phyloP scores from a whole-genome alignment of 805 yeast species.

The Ogataea glucozyma region DNA sequence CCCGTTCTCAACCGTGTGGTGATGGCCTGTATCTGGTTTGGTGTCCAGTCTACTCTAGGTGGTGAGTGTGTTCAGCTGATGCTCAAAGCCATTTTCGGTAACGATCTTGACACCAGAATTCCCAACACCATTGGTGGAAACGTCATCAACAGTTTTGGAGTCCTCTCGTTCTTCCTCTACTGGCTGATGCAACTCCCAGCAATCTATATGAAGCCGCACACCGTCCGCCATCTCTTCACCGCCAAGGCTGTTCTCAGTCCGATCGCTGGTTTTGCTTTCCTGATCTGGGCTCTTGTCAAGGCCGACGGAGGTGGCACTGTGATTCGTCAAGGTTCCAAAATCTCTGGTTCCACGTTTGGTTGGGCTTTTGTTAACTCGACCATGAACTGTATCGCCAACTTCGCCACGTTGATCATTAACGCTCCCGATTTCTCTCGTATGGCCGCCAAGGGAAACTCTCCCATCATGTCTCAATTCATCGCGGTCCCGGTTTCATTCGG shows the following conservation, averaged over 20 bases:
- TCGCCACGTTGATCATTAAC: slow-evolving; percentile 84
- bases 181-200: slow-evolving; percentile 82
- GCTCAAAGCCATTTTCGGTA: slow-evolving; percentile 75
- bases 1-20: slow-evolving; percentile 86
- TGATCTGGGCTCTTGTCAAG: slow-evolving; percentile 80
- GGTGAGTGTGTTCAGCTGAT: slow-evolving; percentile 79
- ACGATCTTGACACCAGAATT: slow-evolving; percentile 58
- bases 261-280: slow-evolving; percentile 77
- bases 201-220: slow-evolving; percentile 79
- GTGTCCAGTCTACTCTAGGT: slow-evolving; percentile 83
- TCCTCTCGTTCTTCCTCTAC: slow-evolving; percentile 75
- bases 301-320: slow-evolving; percentile 80
- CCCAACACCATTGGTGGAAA: slow-evolving; percentile 57
- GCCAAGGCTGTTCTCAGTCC: slow-evolving; percentile 79
- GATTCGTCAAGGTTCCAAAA: slow-evolving; percentile 51
- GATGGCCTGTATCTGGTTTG: slow-evolving; percentile 78
- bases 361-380: slow-evolving; percentile 83
- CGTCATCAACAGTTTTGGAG: slow-evolving; percentile 64
- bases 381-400: slow-evolving; percentile 82
- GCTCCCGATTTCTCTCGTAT: slow-evolving; percentile 90
- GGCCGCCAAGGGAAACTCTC: slow-evolving; percentile 56
- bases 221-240: slow-evolving; percentile 80
- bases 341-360: slow-evolving; percentile 62
- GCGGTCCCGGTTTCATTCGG: slow-evolving; percentile 79
- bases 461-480: slow-evolving; percentile 57